Evolutionary conservation across 179 eudicot genomes (phyloP).

Genomic region (Vitellaria paradoxa): DNA sequence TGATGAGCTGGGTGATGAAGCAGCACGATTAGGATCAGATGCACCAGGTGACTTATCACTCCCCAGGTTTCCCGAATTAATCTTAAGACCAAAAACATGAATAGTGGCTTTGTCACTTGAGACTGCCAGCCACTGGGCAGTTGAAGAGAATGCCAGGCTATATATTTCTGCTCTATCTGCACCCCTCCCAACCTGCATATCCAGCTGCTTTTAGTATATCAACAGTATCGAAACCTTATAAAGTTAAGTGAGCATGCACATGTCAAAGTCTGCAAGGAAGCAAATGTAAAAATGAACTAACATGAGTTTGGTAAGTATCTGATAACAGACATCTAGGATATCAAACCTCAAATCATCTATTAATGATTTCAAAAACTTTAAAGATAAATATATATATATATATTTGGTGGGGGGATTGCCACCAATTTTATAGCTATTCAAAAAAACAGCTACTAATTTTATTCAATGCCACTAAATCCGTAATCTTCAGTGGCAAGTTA

Average conservation of each 20-base stretch:
- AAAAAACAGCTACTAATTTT: too few species aligned
- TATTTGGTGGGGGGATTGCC: too few species aligned
- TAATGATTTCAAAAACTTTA: too few species aligned
- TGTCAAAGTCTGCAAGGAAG: neutral
- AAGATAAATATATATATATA: too few species aligned
- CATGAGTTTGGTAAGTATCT: neutral
- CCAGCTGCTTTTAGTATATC: neutral
- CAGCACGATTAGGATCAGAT: slow-evolving; percentile 43
- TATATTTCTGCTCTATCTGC: slow-evolving; percentile 97
- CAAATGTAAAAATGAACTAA: too few species aligned
- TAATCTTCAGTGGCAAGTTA: too few species aligned
- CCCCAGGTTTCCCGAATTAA: slow-evolving; percentile 42
- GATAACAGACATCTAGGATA: neutral
- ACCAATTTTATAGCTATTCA: too few species aligned
- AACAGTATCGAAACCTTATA: neutral
- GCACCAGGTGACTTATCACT: slow-evolving; percentile 39
- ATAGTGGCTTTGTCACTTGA: slow-evolving; percentile 98
- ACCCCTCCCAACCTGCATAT: slow-evolving; percentile 86
- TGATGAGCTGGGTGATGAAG: slow-evolving; percentile 52
- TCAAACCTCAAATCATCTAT: too few species aligned
- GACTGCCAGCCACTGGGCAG: slow-evolving; percentile 95
- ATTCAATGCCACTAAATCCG: too few species aligned
- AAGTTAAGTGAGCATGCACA: neutral
- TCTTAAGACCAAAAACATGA: slow-evolving; percentile 80
- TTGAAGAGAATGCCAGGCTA: slow-evolving; percentile 86